Evolutionary conservation across 306 rosid genomes (phyloP).

Genomic region (Crataegus laevigata): DNA sequence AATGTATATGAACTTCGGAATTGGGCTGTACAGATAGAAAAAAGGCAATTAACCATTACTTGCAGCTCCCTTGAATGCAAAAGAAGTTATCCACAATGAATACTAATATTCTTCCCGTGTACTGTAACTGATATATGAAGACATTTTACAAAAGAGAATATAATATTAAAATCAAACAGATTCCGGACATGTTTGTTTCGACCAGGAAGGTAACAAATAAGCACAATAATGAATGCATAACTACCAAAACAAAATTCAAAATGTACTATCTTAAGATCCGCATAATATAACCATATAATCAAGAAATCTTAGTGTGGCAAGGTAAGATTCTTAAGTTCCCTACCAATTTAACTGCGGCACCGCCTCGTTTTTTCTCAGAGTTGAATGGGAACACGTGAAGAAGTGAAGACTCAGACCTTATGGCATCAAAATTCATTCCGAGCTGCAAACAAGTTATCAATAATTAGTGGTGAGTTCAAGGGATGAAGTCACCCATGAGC

Average conservation of each 20-base stretch:
- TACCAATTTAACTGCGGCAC: conserved; percentile 61
- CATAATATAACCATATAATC: neutral
- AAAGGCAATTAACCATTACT: conserved; percentile 10
- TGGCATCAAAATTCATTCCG: conserved; percentile 65
- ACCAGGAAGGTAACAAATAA: neutral
- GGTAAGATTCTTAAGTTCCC: neutral
- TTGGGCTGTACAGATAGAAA: conserved; percentile 33
- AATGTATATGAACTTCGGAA: conserved; percentile 64
- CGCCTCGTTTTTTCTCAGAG: conserved; percentile 84
- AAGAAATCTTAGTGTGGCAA: neutral
- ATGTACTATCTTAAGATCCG: neutral
- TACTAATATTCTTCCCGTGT: neutral
- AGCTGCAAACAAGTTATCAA: conserved; percentile 43
- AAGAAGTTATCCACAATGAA: conserved; percentile 4
- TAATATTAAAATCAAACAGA: neutral
- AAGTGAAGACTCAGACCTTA: conserved; percentile 50
- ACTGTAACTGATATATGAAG: neutral
- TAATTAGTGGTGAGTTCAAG: neutral
- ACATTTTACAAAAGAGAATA: neutral
- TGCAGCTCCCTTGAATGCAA: neutral
- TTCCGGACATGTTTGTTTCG: neutral
- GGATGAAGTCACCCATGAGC: neutral
- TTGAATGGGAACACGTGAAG: conserved; percentile 79
- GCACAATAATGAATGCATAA: neutral
- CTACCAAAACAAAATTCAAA: neutral